Base-by-base conservation (phyloP, 768 basidiomycete genomes). In the Favolaschia claudopus region DNA sequence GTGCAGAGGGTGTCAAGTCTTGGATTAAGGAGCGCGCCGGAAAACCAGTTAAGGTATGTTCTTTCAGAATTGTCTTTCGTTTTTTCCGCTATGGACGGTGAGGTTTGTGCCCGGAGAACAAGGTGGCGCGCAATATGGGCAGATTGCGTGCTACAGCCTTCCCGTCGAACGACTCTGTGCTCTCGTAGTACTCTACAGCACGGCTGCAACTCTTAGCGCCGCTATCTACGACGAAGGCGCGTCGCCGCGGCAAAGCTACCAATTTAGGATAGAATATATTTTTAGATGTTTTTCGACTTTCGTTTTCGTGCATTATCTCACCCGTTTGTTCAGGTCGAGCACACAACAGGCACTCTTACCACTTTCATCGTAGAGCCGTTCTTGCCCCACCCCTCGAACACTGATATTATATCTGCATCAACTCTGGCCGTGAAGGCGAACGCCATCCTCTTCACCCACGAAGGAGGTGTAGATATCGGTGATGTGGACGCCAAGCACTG, bases 311-410 rank as follows among this genome's bases (percentile, higher is more conserved):
- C 31, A 22, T 46, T 51, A 57, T 55, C 55, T 66, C 55, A 57
- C 51, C 55, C 55, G 22, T 15, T 66, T 31, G 32, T 61, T 32
- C 62, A 95, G 92, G 96, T 98, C 58, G 97, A 97, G 79, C 85
- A 90, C 42, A 88, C 93, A 61, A 92, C 91, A n/a, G 96, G 96
- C 60, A 95, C 93, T 31, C 84, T 99, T 64, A 95, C 90, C 83
- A 97, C 89, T 75, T 99, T 99, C 80, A 98, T 99, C 76, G 85
- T 99, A 64, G 96, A 99, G 77, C 96, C 96, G n/a, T 97, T 99
- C 88, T 83, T 96, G 50, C 96, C 96, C 44, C 96, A 99, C 72
- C 89, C 93, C 3, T 86, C 93, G 49, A 84, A 95, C 72, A 91
- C 95, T 58, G 97, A 99, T 98, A 93, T 80, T 99, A 99, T 75